Percentiles rank a stretch among this genome's conserved stretches.
These are phyloP conservation scores for Maudiozyma saulgeensis DNA, from an alignment of 805 yeast genomes.

Conservation along the genomic window DNA sequence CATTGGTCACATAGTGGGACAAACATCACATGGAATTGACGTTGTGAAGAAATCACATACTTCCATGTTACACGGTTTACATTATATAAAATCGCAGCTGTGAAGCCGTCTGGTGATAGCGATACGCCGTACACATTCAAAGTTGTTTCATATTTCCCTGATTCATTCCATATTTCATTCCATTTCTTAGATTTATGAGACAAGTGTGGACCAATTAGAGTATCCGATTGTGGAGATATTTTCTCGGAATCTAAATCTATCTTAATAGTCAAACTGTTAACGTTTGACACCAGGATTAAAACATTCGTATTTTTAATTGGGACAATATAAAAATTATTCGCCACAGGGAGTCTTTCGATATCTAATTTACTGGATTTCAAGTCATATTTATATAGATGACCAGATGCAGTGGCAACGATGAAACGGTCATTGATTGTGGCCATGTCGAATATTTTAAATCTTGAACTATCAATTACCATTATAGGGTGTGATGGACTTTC, in stretches of 20 bases:
- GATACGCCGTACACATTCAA: constrained; percentile 22
- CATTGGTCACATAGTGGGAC: constrained; percentile 23
- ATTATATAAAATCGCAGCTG: constrained; percentile 22
- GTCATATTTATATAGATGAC: constrained; percentile 10
- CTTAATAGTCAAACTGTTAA: constrained; percentile 7
- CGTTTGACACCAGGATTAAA: constrained; percentile 15
- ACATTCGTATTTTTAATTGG: constrained; percentile 8
- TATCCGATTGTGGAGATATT: constrained; percentile 11
- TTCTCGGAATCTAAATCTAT: constrained; percentile 9
- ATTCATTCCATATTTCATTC: constrained; percentile 20
- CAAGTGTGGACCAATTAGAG: constrained; percentile 17
- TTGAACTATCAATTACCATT: constrained; percentile 6
- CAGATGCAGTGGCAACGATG: constrained; percentile 11
- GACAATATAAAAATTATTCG: constrained; percentile 15
- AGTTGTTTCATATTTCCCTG: constrained; percentile 21
- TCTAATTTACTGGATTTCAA: neutral
- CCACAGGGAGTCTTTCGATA: constrained; percentile 4
- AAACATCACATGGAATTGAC: constrained; percentile 17
- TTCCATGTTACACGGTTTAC: constrained; percentile 22
- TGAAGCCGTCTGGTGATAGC: constrained; percentile 22
- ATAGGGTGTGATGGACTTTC: neutral
- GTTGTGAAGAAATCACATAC: constrained; percentile 24
- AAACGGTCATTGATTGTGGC: constrained; percentile 5
- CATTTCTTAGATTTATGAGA: constrained; percentile 23
- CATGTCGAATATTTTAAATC: constrained; percentile 17